These are phyloP conservation scores for Fraxinus xanthoxyloides DNA, from an alignment of 305 asterid species.

Conservation along the genomic window DNA sequence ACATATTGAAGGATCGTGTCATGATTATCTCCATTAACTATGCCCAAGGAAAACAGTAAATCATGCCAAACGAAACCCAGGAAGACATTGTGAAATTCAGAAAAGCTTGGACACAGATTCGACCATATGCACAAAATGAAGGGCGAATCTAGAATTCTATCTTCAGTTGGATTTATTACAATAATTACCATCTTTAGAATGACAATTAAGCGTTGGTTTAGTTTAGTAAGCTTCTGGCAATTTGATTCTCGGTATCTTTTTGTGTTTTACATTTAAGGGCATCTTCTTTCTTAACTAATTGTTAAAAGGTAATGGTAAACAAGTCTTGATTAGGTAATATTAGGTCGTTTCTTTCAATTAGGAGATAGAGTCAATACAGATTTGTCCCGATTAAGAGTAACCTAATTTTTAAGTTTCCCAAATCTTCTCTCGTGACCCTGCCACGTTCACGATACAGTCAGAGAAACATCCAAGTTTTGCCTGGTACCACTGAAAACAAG, in stretches of 20 bases:
- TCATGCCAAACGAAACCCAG: not conserved
- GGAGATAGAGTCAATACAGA: not conserved
- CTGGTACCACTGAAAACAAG: not conserved
- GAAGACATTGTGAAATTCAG: not conserved
- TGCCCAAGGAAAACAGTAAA: conserved; percentile 11
- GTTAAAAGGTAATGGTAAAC: not conserved
- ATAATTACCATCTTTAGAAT: not conserved
- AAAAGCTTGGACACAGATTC: not conserved
- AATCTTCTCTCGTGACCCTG: not conserved
- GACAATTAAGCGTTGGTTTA: not conserved
- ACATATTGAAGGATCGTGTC: conserved; percentile 15
- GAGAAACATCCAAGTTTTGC: not conserved
- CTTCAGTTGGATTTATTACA: not conserved
- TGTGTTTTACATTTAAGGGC: not conserved
- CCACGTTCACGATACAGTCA: not conserved
- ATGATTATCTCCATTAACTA: conserved; percentile 10
- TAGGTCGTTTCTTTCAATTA: not conserved
- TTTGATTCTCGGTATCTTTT: not conserved
- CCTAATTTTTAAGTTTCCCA: not conserved
- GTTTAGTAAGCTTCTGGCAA: not conserved
- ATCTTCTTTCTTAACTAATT: not conserved
- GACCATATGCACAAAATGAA: not conserved
- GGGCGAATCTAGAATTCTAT: not conserved
- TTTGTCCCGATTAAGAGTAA: not conserved
- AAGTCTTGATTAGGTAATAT: not conserved